Base-by-base conservation (phyloP, 345 rosid species). In the Geranium rotundifolium region DNA sequence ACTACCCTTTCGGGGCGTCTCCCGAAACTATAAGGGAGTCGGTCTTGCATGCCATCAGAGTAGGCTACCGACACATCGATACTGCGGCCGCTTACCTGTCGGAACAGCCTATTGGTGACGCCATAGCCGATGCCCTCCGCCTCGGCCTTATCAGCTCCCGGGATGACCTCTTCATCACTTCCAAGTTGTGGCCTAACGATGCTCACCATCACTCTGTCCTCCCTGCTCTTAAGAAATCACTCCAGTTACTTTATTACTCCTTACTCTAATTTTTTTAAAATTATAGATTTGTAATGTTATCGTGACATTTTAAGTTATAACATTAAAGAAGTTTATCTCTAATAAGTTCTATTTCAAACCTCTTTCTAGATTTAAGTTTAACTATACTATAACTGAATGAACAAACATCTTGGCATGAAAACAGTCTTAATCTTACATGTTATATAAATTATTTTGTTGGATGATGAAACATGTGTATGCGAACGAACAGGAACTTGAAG, bases 21-120 rank as follows among this genome's bases (percentile, higher is more conserved):
- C 37, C 37, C 4, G 37, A 31, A 7, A 34, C 37, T 16, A 6
- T 63, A 58, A 71, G 57, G 49, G 27, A 50, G 0, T 64, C 73
- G 6, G 56, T 74, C 7, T 65, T 72, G 8, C 30, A 79, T 10
- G 80, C 84, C 0, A 72, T 79, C 57, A 57, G 55, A 65, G 13
- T 63, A 0, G 84, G 82, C 2, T 77, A 75, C 64, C 55, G 76
- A 4, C 82, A 82, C 63, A 77, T 79, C 0, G 82, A 79, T 57
- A 75, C 79, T 0, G 78, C 77, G 6, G 31, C 75, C 3, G n/a
- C 58, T 0, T 79, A 82, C 65, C 41, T 46, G 3, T 57, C 79
- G 0, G 84, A 77, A 75, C 55, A 63, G 59, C 59, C 74, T 20
- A 64, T 82, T 0, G 76, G 82, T 0, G 71, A 74, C 55, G 82